Evolutionary conservation across 371 early-diverging fungal genomes (phyloP).

Genomic region (Rhizomucor miehei): DNA sequence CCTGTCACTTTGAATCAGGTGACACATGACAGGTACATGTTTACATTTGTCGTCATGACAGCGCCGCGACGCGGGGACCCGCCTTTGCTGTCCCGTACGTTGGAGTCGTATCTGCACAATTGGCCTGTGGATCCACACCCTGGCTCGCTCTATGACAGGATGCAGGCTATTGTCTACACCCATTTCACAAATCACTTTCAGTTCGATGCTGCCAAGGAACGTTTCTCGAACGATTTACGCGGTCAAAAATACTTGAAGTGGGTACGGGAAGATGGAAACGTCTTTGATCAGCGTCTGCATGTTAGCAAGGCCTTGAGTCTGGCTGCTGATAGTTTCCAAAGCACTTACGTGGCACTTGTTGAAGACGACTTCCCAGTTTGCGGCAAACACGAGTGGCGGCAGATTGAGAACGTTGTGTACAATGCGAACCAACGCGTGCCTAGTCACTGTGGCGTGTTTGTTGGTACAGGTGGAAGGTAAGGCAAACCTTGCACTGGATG

Average conservation of each 20-base stretch:
- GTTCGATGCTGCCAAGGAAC: conserved; percentile 40
- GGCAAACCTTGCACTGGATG: not conserved
- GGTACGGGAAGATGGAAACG: conserved; percentile 49
- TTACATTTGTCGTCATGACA: conserved; percentile 60
- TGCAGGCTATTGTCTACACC: conserved; percentile 58
- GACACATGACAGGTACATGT: conserved; percentile 42
- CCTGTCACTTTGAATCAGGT: conserved; percentile 28
- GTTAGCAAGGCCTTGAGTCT: conserved; percentile 52
- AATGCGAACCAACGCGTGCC: conserved; percentile 43
- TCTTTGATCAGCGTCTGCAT: conserved; percentile 55
- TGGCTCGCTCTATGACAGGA: conserved; percentile 47
- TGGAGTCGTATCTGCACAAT: conserved; percentile 53
- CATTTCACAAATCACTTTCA: conserved; percentile 56
- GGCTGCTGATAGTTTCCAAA: conserved; percentile 31
- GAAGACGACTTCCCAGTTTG: conserved; percentile 69
- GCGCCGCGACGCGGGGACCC: conserved; percentile 58
- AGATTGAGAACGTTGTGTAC: conserved; percentile 54
- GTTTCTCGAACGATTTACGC: conserved; percentile 38
- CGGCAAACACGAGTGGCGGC: conserved; percentile 50
- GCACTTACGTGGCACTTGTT: conserved; percentile 51
- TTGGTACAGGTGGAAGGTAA: conserved; percentile 20
- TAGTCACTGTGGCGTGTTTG: conserved; percentile 43
- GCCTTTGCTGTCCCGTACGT: conserved; percentile 47
- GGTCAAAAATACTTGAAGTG: conserved; percentile 54
- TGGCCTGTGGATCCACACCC: conserved; percentile 42